Evolutionary conservation across 371 early-diverging fungal genomes (phyloP).

Genomic region (Apophysomyces sp.): DNA sequence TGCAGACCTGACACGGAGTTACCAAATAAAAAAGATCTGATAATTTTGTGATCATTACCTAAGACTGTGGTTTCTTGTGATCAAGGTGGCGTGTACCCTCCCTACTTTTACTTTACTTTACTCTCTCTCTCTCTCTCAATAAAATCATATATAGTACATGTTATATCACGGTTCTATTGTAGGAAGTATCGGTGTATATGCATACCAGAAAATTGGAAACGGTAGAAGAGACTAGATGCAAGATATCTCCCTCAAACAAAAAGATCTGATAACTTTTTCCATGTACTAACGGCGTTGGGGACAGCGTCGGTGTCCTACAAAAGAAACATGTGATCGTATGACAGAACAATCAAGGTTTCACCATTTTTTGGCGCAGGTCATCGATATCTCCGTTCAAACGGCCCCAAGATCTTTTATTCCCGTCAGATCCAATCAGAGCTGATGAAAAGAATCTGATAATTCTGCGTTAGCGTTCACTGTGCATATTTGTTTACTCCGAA

Average conservation of each 20-base stretch:
- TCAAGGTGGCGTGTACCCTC: no score
- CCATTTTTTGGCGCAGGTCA: background rate
- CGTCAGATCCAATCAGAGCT: background rate
- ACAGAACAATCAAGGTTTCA: background rate
- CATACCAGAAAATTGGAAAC: background rate
- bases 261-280: background rate
- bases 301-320: background rate
- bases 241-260: background rate
- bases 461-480: background rate
- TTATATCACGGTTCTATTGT: no score
- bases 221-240: no score
- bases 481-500: background rate
- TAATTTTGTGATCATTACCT: background rate
- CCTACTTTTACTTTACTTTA: background rate
- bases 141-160: background rate
- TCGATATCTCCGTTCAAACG: background rate
- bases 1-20: background rate
- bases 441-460: background rate
- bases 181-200: background rate
- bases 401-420: background rate
- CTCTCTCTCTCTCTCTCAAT: background rate
- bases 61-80: background rate
- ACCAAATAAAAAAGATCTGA: background rate
- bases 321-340: background rate
- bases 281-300: background rate